These are phyloP conservation scores for Calamus simplicifolius DNA, from an alignment of 176 grass and related monocot species.

Conservation along the genomic window DNA sequence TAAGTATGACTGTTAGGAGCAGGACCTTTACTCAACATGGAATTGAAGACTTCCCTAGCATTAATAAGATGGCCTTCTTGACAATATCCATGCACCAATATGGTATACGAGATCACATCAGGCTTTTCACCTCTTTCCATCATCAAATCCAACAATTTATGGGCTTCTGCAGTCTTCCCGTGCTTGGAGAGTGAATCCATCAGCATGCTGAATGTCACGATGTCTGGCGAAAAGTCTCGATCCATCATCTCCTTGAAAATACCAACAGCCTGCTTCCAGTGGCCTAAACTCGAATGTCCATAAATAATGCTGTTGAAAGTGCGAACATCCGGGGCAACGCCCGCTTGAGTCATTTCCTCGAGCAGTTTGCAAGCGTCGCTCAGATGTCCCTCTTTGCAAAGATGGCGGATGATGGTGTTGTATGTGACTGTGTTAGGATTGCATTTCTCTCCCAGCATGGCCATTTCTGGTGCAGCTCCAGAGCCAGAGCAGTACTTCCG, in stretches of 20 bases:
- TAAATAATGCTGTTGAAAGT: constrained; percentile 18
- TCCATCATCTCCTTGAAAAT: constrained; percentile 22
- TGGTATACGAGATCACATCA: background rate
- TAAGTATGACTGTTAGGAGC: background rate
- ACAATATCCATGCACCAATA: constrained; percentile 17
- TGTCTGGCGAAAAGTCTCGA: background rate
- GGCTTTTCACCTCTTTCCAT: constrained; percentile 1
- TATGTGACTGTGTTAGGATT: constrained; percentile 14
- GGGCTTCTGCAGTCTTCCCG: background rate
- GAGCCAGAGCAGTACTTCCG: background rate
- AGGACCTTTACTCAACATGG: constrained; percentile 14
- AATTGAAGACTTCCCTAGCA: constrained; percentile 2
- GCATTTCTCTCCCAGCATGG: background rate
- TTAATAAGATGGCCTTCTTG: background rate
- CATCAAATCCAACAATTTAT: constrained; percentile 23
- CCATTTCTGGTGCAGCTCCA: constrained; percentile 14
- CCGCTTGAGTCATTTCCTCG: constrained; percentile 7
- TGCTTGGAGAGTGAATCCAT: constrained; percentile 23
- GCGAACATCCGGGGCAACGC: background rate
- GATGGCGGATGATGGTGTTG: background rate
- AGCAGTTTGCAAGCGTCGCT: background rate
- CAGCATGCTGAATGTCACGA: background rate
- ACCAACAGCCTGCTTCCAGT: constrained; percentile 6
- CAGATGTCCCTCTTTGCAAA: constrained; percentile 13
- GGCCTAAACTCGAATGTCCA: constrained; percentile 7